Evolutionary conservation across 352 stramenopile species (phyloP).

Genomic region (Hyaloperonospora brassicae): DNA sequence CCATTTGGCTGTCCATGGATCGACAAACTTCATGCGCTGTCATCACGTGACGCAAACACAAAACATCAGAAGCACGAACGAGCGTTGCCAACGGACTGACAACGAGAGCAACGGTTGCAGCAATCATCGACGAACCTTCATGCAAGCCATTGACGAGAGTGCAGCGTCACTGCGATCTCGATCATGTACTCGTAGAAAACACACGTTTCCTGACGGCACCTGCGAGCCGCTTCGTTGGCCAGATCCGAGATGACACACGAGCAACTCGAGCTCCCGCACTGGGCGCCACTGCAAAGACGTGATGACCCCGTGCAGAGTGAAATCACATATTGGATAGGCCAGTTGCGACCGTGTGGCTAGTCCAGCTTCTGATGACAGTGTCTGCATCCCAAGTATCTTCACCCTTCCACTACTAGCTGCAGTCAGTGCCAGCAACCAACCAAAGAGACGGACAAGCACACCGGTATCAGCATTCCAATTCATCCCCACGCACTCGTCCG

Average conservation of each 20-base stretch:
- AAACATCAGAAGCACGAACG: not conserved
- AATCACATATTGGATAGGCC: conserved; percentile 8
- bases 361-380: not conserved
- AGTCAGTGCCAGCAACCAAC: not conserved
- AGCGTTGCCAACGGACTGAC: not conserved
- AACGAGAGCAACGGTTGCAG: not conserved
- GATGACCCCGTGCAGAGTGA: conserved; percentile 12
- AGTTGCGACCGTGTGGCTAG: conserved; percentile 5
- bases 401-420: conserved; percentile 21
- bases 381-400: conserved; percentile 16
- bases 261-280: conserved; percentile 21
- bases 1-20: conserved; percentile 32
- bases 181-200: conserved; percentile 11
- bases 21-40: conserved; percentile 18
- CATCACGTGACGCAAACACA: not conserved
- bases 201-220: conserved; percentile 10
- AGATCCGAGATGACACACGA: conserved; percentile 19
- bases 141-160: conserved; percentile 5
- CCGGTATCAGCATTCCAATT: not conserved
- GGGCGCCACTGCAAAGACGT: conserved; percentile 31
- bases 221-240: conserved; percentile 1
- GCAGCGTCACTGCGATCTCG: conserved; percentile 2
- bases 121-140: conserved; percentile 9
- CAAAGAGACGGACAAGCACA: not conserved
- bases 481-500: not conserved